These are phyloP conservation scores for Podaxis carcinomalis DNA, from an alignment of 768 basidiomycete species.

Conservation along the genomic window DNA sequence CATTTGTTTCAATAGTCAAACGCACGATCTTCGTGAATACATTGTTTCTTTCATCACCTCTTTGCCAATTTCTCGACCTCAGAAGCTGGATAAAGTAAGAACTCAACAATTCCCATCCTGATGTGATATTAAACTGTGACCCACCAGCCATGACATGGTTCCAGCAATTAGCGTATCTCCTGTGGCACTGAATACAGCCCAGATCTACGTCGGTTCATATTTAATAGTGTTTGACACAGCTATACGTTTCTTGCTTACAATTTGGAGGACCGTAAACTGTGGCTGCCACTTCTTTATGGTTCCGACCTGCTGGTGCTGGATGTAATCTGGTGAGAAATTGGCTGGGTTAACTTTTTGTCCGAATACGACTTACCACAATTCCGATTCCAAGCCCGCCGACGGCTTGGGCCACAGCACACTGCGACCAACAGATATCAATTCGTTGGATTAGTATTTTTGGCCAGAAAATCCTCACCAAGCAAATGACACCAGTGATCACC, in stretches of 20 bases:
- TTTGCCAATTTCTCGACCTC: not conserved
- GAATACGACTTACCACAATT: not conserved
- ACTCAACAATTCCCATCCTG: not conserved
- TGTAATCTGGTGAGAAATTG: not conserved
- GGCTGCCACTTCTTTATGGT: not conserved
- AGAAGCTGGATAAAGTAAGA: not conserved
- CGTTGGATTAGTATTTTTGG: too few relatives aligned
- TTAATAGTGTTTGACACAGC: not conserved
- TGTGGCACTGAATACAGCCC: not conserved
- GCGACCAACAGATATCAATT: not conserved
- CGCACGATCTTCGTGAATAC: slow-evolving; percentile 1
- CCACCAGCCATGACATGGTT: not conserved
- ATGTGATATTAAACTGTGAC: not conserved
- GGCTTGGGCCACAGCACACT: not conserved
- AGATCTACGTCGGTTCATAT: not conserved
- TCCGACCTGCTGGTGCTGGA: slow-evolving; percentile 2
- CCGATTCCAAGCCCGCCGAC: slow-evolving; percentile 1
- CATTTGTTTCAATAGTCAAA: slow-evolving; percentile 6
- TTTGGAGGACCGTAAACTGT: not conserved
- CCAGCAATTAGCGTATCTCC: slow-evolving; percentile 2
- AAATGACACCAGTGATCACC: not conserved
- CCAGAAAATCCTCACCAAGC: not conserved
- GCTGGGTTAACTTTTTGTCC: not conserved
- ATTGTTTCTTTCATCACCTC: not conserved
- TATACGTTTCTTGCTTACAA: not conserved